Evolutionary conservation across 805 yeast species (phyloP), one percentile per base, ranked within the genome.

Genomic region (Barnettozyma pratensis): DNA sequence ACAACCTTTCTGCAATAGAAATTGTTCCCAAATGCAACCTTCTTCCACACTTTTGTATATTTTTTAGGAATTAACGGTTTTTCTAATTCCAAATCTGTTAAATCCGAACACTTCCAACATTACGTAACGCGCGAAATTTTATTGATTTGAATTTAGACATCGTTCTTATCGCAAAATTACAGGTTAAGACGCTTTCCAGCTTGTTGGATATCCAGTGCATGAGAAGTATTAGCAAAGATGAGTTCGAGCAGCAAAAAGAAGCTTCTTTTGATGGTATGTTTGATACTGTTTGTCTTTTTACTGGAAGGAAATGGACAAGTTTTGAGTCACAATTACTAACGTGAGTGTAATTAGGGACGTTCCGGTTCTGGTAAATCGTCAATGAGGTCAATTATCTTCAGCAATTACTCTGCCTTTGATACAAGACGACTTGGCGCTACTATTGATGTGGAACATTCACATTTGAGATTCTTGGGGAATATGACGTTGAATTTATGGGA

Each of bases 351-450:
- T 30, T 37, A 81, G 87, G 97, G 98, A 69, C 85, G 98, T 41
- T 85, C 96, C 29, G 98, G 99, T 40, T 88, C 97, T 5, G 99
- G 99, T 2, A 94, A 94, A 66, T 89, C 97, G 3, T 90, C 97
- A 2, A 94, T 94, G 99, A 75, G 98, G 58, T 88, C 96, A 41
- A 92, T 94, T 52, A 94, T 94, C 56, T 94, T 94, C 67, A 83
- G 95, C 58, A 94, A 94, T 63, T 94, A 94, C 67, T 87, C 96
- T 2, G 99, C 99, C 0, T 87, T 92, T 62, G 99, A 94, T 63
- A 94, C 99, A 3, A 76, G 98, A 54, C 75, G 98, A 49, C 69
- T 94, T 11, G 98, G 98, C 2, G 98, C 99, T 9, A 94, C 99
- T 0, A 91, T 94, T 49, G 99, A 94, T 62, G 97, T 94, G n/a